These are phyloP conservation scores for Neoboletus brunneissimus DNA, from an alignment of 768 basidiomycete genomes.

Conservation along the genomic window DNA sequence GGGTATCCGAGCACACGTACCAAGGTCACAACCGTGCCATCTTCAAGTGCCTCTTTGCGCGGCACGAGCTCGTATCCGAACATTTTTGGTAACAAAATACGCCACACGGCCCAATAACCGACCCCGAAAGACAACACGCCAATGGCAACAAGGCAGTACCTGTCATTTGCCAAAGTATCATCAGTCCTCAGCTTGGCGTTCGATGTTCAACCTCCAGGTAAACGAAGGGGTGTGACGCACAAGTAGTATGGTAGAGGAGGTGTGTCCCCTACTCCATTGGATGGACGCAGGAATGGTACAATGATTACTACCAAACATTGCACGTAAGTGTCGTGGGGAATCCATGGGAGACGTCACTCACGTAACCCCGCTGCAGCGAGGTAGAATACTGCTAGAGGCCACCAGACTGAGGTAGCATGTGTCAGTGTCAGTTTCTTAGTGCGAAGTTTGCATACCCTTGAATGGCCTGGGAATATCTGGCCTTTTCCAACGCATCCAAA, in stretches of 20 bases:
- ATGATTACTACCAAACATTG: conserved; percentile 41
- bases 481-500: conserved; percentile 53
- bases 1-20: conserved; percentile 31
- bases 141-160: conserved; percentile 55
- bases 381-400: conserved; percentile 54
- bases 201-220: too few relatives aligned
- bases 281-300: conserved; percentile 53
- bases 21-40: conserved; percentile 53
- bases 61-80: conserved; percentile 49
- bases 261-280: conserved; percentile 55
- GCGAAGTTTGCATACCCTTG: conserved; percentile 36
- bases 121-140: conserved; percentile 45
- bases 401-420: conserved; percentile 42
- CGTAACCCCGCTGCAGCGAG: conserved; percentile 49
- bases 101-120: conserved; percentile 55
- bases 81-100: conserved; percentile 45
- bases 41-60: conserved; percentile 44
- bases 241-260: conserved; percentile 60
- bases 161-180: conserved; percentile 10
- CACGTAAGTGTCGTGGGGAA: conserved; percentile 10
- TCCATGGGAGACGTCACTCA: conserved; percentile 27
- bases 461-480: conserved; percentile 50
- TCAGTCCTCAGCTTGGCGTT: conserved; percentile 16
- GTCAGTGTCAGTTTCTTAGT: conserved; percentile 2
- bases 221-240: conserved; percentile 19